phyloP scores from a whole-genome alignment of 2,329 filamentous ascomycete species.

The Blastomyces gilchristii region DNA sequence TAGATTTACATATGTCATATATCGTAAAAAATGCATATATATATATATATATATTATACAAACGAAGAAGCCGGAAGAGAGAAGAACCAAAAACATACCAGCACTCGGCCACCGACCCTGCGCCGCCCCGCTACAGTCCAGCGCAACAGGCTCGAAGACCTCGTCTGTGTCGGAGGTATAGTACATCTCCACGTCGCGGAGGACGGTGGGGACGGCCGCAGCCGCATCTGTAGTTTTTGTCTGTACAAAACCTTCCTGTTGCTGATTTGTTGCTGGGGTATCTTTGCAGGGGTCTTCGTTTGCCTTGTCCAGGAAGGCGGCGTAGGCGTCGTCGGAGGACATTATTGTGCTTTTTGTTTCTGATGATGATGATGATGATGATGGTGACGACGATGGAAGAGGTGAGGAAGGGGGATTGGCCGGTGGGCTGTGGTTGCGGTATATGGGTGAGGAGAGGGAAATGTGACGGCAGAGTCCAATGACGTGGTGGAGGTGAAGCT shows the following conservation, averaged over 20 bases:
- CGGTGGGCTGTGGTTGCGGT: conserved; percentile 7
- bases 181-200: conserved; percentile 50
- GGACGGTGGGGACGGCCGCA: conserved; percentile 49
- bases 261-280: conserved; percentile 12
- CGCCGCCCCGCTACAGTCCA: conserved; percentile 44
- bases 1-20: too few species aligned
- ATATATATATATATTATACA: background rate
- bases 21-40: too few species aligned
- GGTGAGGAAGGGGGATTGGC: conserved; percentile 13
- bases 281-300: conserved; percentile 53
- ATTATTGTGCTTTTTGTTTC: conserved; percentile 26
- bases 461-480: background rate
- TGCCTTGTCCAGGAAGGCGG: conserved; percentile 75
- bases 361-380: conserved; percentile 4
- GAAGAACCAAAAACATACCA: conserved; percentile 19
- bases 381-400: too few species aligned
- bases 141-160: conserved; percentile 65
- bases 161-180: conserved; percentile 80
- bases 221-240: conserved; percentile 32
- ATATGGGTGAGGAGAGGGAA: background rate
- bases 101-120: conserved; percentile 27
- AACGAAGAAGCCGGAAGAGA: background rate
- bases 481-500: background rate
- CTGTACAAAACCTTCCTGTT: conserved; percentile 6
- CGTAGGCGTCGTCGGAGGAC: conserved; percentile 68